A percentile compares a stretch with the other conserved stretches of the same genome.
Conservation (phyloP, 768 basidiomycete genomes). For the Leccinum longicurvipes region DNA sequence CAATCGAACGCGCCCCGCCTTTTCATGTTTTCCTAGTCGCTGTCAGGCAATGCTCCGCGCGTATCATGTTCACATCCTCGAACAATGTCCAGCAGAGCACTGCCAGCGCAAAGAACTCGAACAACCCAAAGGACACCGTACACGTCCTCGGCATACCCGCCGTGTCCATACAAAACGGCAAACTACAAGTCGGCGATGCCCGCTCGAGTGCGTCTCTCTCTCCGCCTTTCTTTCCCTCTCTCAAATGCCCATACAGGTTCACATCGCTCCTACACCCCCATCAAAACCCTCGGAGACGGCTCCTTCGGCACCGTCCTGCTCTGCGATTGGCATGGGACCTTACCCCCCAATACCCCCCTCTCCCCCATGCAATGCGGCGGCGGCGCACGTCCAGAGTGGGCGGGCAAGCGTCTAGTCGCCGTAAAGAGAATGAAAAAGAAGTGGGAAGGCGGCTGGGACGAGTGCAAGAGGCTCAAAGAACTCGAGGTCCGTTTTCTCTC, state of each 20-base stretch:
- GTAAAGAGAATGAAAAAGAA: constrained; percentile 98
- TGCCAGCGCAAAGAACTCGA: constrained; percentile 20
- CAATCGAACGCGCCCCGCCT: too few relatives aligned
- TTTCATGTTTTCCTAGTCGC: constrained; percentile 21
- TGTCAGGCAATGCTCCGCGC: constrained; percentile 32
- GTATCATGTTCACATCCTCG: constrained; percentile 33
- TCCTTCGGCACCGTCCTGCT: constrained; percentile 99
- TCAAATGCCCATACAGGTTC: constrained; percentile 50
- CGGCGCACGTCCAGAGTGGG: constrained; percentile 90
- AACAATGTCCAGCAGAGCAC: constrained; percentile 29
- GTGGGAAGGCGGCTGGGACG: constrained; percentile 98
- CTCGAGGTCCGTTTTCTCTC: constrained; percentile 66
- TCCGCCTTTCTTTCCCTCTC: not conserved
- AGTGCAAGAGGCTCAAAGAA: constrained; percentile 93
- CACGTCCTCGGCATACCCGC: constrained; percentile 72
- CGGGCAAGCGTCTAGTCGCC: constrained; percentile 91
- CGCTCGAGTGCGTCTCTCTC: constrained; percentile 56
- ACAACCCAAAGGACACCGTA: constrained; percentile 52
- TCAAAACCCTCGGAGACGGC: constrained; percentile 97
- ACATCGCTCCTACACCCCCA: constrained; percentile 84
- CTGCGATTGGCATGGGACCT: constrained; percentile 97
- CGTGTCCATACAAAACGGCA: constrained; percentile 65
- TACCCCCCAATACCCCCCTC: constrained; percentile 86
- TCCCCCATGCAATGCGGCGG: constrained; percentile 96
- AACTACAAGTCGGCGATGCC: constrained; percentile 69